phyloP scores from a whole-genome alignment of 2,329 filamentous ascomycete species.

The Aspergillus sergii region DNA sequence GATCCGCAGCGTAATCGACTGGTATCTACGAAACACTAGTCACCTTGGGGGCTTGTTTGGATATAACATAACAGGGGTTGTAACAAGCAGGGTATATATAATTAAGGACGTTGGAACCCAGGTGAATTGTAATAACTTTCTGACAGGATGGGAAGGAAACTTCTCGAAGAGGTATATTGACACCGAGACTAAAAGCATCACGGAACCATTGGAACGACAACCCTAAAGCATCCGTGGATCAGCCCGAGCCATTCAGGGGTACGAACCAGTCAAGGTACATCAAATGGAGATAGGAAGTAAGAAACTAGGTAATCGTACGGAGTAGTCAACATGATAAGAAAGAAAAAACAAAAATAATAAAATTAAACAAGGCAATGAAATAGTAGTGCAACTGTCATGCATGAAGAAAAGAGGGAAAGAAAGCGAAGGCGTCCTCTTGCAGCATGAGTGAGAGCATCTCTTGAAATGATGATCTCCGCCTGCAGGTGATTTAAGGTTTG shows the following conservation, averaged over 20 bases:
- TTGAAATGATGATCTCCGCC: slow-evolving; percentile 13
- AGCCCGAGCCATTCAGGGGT: background rate
- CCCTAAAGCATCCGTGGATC: slow-evolving; percentile 2
- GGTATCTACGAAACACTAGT: background rate
- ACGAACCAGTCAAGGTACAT: background rate
- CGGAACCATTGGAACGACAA: slow-evolving; percentile 1
- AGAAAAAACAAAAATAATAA: background rate
- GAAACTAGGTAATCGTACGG: background rate
- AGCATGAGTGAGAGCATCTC: background rate
- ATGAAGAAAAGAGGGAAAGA: background rate
- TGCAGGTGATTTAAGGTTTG: slow-evolving; percentile 10
- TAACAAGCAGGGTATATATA: background rate
- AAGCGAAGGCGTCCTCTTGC: background rate
- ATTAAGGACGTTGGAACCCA: background rate
- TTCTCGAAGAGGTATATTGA: background rate
- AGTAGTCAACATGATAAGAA: background rate
- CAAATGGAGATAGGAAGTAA: background rate
- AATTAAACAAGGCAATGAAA: background rate
- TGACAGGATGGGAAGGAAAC: background rate
- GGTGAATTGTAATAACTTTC: background rate
- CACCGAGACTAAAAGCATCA: background rate
- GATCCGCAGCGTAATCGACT: background rate
- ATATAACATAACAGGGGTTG: background rate
- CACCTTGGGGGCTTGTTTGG: background rate
- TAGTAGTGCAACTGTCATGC: background rate